Conservation (phyloP, 2,329 filamentous ascomycete genomes). For the Colletotrichum sp. region DNA sequence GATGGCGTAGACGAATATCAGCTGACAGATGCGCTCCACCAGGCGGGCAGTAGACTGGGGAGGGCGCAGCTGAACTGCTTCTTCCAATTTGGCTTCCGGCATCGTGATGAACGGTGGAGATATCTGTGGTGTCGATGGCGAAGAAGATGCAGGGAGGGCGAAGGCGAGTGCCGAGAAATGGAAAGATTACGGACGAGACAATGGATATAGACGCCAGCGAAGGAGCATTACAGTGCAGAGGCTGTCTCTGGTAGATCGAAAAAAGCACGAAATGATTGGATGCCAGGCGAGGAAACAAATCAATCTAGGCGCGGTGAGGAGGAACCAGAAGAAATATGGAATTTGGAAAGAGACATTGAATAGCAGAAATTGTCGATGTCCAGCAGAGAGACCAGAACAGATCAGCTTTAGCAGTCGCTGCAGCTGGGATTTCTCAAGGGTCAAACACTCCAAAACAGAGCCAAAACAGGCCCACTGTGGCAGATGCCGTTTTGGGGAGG, state of each 20-base stretch:
- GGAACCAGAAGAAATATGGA: background rate
- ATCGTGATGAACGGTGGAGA: background rate
- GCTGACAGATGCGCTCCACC: slow-evolving; percentile 13
- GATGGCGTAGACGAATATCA: slow-evolving; percentile 18
- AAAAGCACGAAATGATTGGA: slow-evolving; percentile 1
- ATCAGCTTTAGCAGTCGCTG: background rate
- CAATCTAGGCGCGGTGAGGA: background rate
- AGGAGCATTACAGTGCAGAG: background rate
- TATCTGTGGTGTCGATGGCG: background rate
- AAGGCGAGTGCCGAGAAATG: background rate
- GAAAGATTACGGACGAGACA: background rate
- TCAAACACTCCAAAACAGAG: slow-evolving; percentile 21
- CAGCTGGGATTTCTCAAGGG: slow-evolving; percentile 8
- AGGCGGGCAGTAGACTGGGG: slow-evolving; percentile 9
- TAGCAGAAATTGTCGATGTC: background rate
- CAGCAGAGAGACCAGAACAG: background rate
- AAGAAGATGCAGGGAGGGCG: background rate
- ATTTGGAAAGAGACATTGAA: background rate
- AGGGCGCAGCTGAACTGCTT: slow-evolving; percentile 2
- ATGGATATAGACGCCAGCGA: background rate
- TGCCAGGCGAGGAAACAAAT: background rate
- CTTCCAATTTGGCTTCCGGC: slow-evolving; percentile 3
- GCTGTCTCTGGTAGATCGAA: background rate
- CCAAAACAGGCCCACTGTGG: slow-evolving; percentile 22
- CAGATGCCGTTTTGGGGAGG: slow-evolving; percentile 12